Percentiles rank a stretch among this genome's conserved stretches.
These are phyloP conservation scores for Colletotrichum somersetense DNA, from an alignment of 2,329 filamentous ascomycete species.

Conservation along the genomic window DNA sequence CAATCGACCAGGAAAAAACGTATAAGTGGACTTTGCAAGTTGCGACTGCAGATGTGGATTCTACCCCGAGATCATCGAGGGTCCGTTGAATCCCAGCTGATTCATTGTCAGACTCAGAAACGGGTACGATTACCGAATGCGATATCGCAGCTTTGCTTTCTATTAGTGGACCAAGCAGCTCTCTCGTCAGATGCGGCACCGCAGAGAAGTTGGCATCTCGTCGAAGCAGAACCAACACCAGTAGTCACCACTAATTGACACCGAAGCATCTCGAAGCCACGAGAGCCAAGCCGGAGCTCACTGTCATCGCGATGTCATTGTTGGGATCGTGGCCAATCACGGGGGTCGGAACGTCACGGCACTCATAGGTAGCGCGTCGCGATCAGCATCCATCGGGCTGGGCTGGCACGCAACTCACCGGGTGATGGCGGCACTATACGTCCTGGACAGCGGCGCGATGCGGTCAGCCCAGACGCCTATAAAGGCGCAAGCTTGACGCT, in stretches of 20 bases:
- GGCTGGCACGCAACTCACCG: conserved; percentile 29
- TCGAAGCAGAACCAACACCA: conserved; percentile 1
- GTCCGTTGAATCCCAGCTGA: conserved; percentile 30
- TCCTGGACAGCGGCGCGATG: conserved; percentile 28
- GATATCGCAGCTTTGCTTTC: conserved; percentile 3
- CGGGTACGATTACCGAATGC: conserved; percentile 21
- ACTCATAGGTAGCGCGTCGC: conserved; percentile 32
- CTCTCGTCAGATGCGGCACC: not conserved
- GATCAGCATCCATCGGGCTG: conserved; percentile 35
- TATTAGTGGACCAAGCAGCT: not conserved
- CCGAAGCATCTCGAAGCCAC: not conserved
- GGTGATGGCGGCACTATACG: conserved; percentile 21
- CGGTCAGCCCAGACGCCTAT: conserved; percentile 33
- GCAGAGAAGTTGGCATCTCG: not conserved
- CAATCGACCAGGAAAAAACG: conserved; percentile 17
- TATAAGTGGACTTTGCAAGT: conserved; percentile 19
- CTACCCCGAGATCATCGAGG: conserved; percentile 35
- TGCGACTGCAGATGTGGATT: conserved; percentile 30
- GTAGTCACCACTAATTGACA: not conserved
- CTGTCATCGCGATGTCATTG: conserved; percentile 39
- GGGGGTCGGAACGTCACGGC: conserved; percentile 22
- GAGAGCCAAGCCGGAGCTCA: conserved; percentile 28
- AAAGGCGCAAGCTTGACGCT: conserved; percentile 28
- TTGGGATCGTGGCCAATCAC: conserved; percentile 35
- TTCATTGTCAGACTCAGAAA: conserved; percentile 29